phyloP scores from a whole-genome alignment of 169 alveolate species.

The Hepatocystis sp. region DNA sequence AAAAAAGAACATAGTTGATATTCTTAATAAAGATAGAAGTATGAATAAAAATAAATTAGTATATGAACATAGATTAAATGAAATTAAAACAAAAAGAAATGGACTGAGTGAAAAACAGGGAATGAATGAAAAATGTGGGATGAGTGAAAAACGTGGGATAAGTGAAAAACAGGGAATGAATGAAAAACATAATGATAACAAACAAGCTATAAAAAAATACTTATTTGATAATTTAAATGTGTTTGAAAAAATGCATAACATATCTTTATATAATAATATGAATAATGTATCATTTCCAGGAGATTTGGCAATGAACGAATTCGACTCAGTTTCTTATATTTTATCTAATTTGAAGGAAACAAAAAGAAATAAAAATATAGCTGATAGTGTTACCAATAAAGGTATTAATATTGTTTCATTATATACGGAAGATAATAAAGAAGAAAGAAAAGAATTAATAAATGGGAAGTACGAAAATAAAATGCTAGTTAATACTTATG shows the following conservation, averaged over 20 bases:
- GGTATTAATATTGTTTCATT: too few species aligned
- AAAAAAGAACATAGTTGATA: too few species aligned
- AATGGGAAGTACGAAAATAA: background rate
- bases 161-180: slow-evolving; percentile 57
- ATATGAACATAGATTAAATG: background rate
- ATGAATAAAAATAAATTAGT: too few species aligned
- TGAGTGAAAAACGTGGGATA: slow-evolving; percentile 18
- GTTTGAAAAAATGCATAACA: slow-evolving; percentile 71
- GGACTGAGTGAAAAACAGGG: background rate
- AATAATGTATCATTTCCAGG: background rate
- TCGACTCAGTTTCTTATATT: slow-evolving; percentile 9
- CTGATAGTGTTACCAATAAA: background rate
- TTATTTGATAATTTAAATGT: slow-evolving; percentile 16
- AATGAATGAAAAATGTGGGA: background rate
- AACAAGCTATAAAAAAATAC: slow-evolving; percentile 12
- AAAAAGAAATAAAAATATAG: slow-evolving; percentile 4
- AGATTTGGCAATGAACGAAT: background rate
- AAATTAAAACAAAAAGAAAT: too few species aligned
- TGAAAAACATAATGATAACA: slow-evolving; percentile 14
- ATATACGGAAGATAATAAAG: too few species aligned
- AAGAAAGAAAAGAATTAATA: background rate
- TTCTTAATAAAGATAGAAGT: too few species aligned
- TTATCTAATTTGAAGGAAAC: slow-evolving; percentile 20
- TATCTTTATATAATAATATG: slow-evolving; percentile 26
- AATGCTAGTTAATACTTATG: too few species aligned